Evolutionary conservation across 2,329 filamentous ascomycete genomes (phyloP).

Genomic region (Arthrobotrys pseudoclavata): DNA sequence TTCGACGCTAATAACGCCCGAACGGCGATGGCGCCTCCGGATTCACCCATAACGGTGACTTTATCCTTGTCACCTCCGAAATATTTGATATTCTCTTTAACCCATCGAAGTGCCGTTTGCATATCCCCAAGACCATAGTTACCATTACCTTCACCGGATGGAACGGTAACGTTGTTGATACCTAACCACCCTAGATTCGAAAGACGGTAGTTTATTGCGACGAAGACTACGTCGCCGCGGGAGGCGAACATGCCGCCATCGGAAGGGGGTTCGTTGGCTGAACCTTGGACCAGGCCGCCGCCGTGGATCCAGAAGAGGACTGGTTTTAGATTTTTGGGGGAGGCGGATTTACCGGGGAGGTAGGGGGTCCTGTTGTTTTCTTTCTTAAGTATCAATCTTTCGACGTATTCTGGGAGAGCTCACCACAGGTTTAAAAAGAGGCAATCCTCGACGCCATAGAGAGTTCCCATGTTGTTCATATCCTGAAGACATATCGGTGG

Average conservation of each 20-base stretch:
- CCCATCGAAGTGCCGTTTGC: conserved; percentile 67
- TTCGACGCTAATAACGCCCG: conserved; percentile 70
- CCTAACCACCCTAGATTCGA: conserved; percentile 30
- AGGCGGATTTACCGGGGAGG: conserved; percentile 67
- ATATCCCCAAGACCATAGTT: conserved; percentile 68
- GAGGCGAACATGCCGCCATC: conserved; percentile 68
- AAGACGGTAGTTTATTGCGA: conserved; percentile 69
- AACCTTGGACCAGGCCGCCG: conserved; percentile 66
- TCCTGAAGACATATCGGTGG: conserved; percentile 67
- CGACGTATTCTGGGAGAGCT: not conserved
- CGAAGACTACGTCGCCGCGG: conserved; percentile 67
- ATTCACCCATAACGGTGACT: conserved; percentile 66
- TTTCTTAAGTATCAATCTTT: not conserved
- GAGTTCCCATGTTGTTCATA: conserved; percentile 49
- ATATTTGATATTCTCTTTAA: conserved; percentile 66
- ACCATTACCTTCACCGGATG: conserved; percentile 64
- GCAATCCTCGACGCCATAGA: conserved; percentile 68
- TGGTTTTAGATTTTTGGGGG: conserved; percentile 64
- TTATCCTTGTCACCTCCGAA: conserved; percentile 65
- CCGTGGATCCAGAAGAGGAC: conserved; percentile 69
- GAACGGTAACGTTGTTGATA: conserved; percentile 63
- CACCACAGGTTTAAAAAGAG: conserved; percentile 69
- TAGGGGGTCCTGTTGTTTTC: conserved; percentile 62
- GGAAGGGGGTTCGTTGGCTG: conserved; percentile 65
- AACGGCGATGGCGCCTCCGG: conserved; percentile 65